Evolutionary conservation across 495 filamentous ascomycete species (phyloP).

Genomic region (Aspergillus diversus): DNA sequence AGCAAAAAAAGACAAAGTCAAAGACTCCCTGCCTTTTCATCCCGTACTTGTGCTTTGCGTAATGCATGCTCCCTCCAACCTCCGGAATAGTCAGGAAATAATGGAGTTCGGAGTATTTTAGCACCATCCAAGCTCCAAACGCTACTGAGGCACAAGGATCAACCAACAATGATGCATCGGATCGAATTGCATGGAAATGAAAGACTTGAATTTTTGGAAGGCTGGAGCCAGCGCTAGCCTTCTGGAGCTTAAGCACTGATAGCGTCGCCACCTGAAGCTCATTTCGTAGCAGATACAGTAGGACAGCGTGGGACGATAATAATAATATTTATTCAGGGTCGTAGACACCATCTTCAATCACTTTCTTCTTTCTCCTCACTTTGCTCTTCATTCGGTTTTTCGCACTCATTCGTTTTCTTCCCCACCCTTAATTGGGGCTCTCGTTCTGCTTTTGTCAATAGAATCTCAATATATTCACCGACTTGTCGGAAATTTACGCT

Average conservation of each 20-base stretch:
- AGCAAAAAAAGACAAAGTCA: neutral
- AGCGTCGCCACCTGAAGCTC: constrained; percentile 32
- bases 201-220: neutral
- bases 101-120: constrained; percentile 17
- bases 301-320: constrained; percentile 22
- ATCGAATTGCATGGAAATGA: neutral
- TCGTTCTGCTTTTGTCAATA: constrained; percentile 9
- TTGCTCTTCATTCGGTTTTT: constrained; percentile 4
- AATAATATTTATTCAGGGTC: constrained; percentile 26
- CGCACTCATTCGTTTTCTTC: constrained; percentile 15
- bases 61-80: neutral
- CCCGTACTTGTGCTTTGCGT: constrained; percentile 1
- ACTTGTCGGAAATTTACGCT: constrained; percentile 8
- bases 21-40: neutral
- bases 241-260: constrained; percentile 26
- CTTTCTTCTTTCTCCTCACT: constrained; percentile 13
- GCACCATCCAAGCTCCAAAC: neutral
- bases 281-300: constrained; percentile 20
- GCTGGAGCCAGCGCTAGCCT: constrained; percentile 14
- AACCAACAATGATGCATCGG: neutral
- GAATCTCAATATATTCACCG: neutral
- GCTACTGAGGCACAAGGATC: neutral
- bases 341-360: constrained; percentile 16
- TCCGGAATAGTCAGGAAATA: neutral
- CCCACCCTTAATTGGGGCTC: constrained; percentile 1